Evolutionary conservation across 1,284 basidiomycete genomes (phyloP).

Genomic region (Heterobasidion irregulare): DNA sequence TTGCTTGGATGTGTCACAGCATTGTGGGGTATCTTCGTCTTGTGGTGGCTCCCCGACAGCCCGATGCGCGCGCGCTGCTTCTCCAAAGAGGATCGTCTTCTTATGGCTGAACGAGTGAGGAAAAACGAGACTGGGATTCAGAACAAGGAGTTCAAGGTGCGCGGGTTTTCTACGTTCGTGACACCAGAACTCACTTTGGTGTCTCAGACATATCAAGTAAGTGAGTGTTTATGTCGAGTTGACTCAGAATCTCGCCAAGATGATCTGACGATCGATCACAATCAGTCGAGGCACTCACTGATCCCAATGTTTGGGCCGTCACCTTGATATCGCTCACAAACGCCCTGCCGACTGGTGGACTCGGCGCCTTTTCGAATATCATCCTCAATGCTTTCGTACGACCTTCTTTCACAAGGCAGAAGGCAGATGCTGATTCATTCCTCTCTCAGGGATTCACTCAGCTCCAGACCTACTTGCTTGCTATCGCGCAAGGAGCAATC

Average conservation of each 20-base stretch:
- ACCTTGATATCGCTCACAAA: conserved; percentile 42
- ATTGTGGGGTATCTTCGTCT: conserved; percentile 40
- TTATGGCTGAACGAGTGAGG: conserved; percentile 46
- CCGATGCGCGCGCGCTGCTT: conserved; percentile 42
- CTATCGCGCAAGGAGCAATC: conserved; percentile 41
- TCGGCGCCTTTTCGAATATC: conserved; percentile 45
- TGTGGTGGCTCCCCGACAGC: conserved; percentile 43
- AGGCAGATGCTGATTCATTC: not conserved
- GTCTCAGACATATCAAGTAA: not conserved
- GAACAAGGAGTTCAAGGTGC: conserved; percentile 43
- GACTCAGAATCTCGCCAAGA: not conserved
- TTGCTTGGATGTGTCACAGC: conserved; percentile 37
- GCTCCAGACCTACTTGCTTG: conserved; percentile 42
- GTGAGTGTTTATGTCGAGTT: not conserved
- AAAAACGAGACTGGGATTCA: conserved; percentile 49
- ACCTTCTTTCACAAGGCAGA: not conserved
- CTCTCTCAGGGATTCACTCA: conserved; percentile 32
- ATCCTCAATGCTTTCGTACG: conserved; percentile 38
- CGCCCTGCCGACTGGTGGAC: conserved; percentile 42
- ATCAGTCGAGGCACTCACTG: conserved; percentile 37
- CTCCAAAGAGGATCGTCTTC: conserved; percentile 37
- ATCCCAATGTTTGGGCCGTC: conserved; percentile 37
- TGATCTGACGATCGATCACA: not conserved
- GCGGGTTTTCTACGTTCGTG: not conserved
- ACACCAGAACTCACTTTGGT: not conserved